phyloP scores from a whole-genome alignment of 192 early-diverging fungal genomes.

The Umbelopsis sp. region DNA sequence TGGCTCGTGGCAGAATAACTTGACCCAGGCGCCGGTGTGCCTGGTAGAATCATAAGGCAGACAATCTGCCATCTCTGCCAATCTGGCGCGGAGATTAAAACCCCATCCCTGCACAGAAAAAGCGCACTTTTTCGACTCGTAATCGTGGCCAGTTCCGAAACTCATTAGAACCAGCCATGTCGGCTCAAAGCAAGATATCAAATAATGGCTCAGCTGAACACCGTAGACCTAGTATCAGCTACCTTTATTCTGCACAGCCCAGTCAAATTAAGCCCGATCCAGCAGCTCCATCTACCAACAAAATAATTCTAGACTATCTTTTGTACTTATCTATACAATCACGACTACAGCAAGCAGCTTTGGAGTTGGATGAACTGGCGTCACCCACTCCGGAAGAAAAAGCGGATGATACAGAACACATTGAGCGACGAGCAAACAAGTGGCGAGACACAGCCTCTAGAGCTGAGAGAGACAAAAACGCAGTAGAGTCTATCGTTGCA shows the following conservation, averaged over 20 bases:
- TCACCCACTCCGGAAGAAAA: constrained; percentile 38
- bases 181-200: constrained; percentile 5
- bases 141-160: neutral
- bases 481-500: constrained; percentile 57
- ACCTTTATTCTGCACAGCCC: neutral
- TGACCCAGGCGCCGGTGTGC: too few relatives aligned
- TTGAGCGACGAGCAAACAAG: constrained; percentile 41
- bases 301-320: constrained; percentile 57
- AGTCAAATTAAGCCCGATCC: constrained; percentile 33
- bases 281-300: constrained; percentile 48
- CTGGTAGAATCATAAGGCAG: too few relatives aligned
- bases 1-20: too few relatives aligned
- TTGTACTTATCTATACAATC: constrained; percentile 58
- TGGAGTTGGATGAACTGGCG: constrained; percentile 42
- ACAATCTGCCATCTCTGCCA: too few relatives aligned
- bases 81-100: too few relatives aligned
- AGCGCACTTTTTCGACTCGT: too few relatives aligned
- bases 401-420: constrained; percentile 15
- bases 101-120: too few relatives aligned
- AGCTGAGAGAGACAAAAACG: constrained; percentile 52
- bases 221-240: constrained; percentile 17
- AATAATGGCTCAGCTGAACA: constrained; percentile 1
- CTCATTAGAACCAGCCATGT: constrained; percentile 6
- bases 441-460: constrained; percentile 43
- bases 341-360: constrained; percentile 52